Evolutionary conservation across 176 grass and related monocot genomes (phyloP).

Genomic region (Musa schizocarpa): DNA sequence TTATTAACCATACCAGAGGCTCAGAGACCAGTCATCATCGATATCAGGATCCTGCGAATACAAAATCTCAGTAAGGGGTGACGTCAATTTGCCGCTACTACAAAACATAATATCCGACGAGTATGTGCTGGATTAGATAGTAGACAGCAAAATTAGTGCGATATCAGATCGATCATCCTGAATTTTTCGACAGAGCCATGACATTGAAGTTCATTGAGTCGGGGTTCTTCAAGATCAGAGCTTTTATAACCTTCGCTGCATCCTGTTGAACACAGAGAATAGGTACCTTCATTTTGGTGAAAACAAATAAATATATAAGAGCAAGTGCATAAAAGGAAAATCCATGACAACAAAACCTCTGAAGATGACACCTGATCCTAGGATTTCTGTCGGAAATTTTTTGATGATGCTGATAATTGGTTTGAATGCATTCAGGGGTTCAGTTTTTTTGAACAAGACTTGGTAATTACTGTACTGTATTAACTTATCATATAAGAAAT

Average conservation of each 20-base stretch:
- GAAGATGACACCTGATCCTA: too few relatives aligned
- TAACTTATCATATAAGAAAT: too few relatives aligned
- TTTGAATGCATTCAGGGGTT: too few relatives aligned
- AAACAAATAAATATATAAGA: neutral
- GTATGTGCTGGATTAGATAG: neutral
- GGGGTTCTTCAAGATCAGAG: constrained; percentile 32
- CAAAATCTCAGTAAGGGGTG: too few relatives aligned
- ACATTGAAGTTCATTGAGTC: constrained; percentile 72
- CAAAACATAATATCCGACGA: neutral
- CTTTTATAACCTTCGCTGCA: constrained; percentile 61
- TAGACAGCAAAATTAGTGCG: neutral
- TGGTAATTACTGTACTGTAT: too few relatives aligned
- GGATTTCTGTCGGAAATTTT: too few relatives aligned
- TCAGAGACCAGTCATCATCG: too few relatives aligned
- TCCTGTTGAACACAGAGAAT: constrained; percentile 27
- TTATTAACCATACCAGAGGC: too few relatives aligned
- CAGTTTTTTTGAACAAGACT: too few relatives aligned
- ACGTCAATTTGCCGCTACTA: neutral
- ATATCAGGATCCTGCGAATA: too few relatives aligned
- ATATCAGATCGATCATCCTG: neutral
- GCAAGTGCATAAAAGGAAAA: neutral
- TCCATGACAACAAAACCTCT: too few relatives aligned
- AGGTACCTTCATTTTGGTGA: neutral
- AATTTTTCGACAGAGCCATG: constrained; percentile 53
- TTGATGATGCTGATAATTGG: too few relatives aligned